phyloP scores from a whole-genome alignment of 768 basidiomycete species.

The Mycena polygramma region DNA sequence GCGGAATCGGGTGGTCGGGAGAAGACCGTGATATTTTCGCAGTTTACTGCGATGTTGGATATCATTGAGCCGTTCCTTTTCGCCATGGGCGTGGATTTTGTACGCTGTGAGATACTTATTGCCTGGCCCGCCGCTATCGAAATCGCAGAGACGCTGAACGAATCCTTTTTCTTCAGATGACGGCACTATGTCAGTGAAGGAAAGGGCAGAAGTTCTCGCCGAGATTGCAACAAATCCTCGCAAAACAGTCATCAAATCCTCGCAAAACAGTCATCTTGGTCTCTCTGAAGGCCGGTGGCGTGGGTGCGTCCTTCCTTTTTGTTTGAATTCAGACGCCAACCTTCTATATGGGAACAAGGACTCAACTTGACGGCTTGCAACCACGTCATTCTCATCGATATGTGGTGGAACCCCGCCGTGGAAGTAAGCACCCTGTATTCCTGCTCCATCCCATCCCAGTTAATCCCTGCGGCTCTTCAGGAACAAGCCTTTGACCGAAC shows the following conservation, averaged over 20 bases:
- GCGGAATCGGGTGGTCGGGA: slow-evolving; percentile 68
- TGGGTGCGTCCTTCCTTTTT: slow-evolving; percentile 64
- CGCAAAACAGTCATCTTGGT: slow-evolving; percentile 87
- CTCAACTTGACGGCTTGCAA: slow-evolving; percentile 95
- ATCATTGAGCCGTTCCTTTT: slow-evolving; percentile 88
- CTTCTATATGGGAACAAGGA: slow-evolving; percentile 55
- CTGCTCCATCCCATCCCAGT: background rate
- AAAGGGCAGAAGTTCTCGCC: slow-evolving; percentile 80
- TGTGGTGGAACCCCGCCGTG: slow-evolving; percentile 96
- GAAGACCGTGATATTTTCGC: slow-evolving; percentile 97
- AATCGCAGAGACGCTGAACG: slow-evolving; percentile 15
- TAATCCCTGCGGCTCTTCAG: slow-evolving; percentile 31
- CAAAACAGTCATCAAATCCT: slow-evolving; percentile 79
- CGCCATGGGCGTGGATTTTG: slow-evolving; percentile 75
- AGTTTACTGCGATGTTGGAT: slow-evolving; percentile 90
- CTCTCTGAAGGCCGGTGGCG: slow-evolving; percentile 95
- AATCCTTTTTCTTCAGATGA: slow-evolving; percentile 71
- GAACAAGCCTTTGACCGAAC: slow-evolving; percentile 96
- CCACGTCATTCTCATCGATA: slow-evolving; percentile 91
- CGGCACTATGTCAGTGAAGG: slow-evolving; percentile 82
- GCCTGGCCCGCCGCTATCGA: slow-evolving; percentile 9
- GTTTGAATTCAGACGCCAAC: slow-evolving; percentile 10
- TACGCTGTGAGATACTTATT: slow-evolving; percentile 79
- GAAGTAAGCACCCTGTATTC: slow-evolving; percentile 61
- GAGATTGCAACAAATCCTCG: slow-evolving; percentile 74